phyloP scores from a whole-genome alignment of 257 asterid genomes.

The Knoxia roxburghii region DNA sequence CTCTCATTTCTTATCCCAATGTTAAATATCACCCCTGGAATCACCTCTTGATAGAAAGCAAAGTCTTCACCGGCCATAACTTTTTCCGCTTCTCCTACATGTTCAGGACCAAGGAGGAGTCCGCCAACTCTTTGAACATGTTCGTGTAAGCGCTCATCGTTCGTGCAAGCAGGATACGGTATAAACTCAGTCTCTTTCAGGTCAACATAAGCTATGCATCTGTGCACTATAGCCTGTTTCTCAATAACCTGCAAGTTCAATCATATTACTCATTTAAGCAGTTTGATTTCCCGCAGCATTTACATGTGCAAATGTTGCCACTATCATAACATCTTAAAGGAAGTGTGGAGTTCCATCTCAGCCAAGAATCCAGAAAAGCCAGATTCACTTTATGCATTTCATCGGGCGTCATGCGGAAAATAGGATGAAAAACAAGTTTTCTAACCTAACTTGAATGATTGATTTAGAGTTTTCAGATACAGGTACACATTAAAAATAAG shows the following conservation, averaged over 20 bases:
- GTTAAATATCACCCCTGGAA: slow-evolving; percentile 57
- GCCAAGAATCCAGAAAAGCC: background rate
- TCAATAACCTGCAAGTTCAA: slow-evolving; percentile 50
- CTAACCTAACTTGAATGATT: too few relatives aligned
- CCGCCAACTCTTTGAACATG: slow-evolving; percentile 56
- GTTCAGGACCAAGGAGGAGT: slow-evolving; percentile 51
- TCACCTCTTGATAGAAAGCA: slow-evolving; percentile 63
- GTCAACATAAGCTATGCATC: slow-evolving; percentile 48
- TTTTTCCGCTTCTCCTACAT: slow-evolving; percentile 40
- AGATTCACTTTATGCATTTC: background rate
- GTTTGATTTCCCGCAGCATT: too few relatives aligned
- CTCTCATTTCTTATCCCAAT: slow-evolving; percentile 63
- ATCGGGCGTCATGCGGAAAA: too few relatives aligned
- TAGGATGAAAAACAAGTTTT: too few relatives aligned
- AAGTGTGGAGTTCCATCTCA: background rate
- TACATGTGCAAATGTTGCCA: background rate
- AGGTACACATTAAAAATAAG: too few relatives aligned
- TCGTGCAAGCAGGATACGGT: slow-evolving; percentile 59
- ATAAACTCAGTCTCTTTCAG: slow-evolving; percentile 49
- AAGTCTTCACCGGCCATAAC: slow-evolving; percentile 85
- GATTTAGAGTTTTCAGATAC: background rate
- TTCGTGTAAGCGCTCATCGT: slow-evolving; percentile 44
- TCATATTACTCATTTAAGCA: too few relatives aligned
- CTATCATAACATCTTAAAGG: background rate
- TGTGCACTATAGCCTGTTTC: slow-evolving; percentile 58